These are phyloP conservation scores for Salmacisia buchloeana DNA, from an alignment of 1,284 basidiomycete genomes.

Conservation along the genomic window DNA sequence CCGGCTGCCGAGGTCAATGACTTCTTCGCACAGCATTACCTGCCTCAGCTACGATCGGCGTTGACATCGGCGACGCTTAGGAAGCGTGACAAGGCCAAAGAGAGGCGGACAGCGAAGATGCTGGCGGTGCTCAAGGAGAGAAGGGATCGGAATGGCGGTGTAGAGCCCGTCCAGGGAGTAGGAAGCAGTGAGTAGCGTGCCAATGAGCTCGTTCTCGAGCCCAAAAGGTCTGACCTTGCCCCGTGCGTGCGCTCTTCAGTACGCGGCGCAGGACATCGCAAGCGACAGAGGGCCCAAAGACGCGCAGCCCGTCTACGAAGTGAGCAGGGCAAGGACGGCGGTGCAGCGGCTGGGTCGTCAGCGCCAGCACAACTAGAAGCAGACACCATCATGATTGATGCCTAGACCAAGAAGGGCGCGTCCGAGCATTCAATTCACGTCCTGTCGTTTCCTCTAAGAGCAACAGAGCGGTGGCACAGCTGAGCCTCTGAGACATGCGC, in stretches of 20 bases:
- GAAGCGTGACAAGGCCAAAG: conserved; percentile 9
- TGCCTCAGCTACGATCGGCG: neutral
- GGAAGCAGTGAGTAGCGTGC: neutral
- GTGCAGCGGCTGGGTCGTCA: too few species aligned
- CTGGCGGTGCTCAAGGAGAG: neutral
- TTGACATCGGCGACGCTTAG: neutral
- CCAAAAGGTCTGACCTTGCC: neutral
- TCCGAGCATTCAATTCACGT: too few species aligned
- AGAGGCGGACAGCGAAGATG: neutral
- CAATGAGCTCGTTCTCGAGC: neutral
- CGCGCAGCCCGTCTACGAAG: too few species aligned
- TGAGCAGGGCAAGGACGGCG: too few species aligned
- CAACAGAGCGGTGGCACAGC: too few species aligned
- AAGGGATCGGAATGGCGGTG: conserved; percentile 4
- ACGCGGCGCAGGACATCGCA: neutral
- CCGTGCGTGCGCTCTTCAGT: neutral
- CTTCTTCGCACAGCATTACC: neutral
- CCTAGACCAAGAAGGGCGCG: too few species aligned
- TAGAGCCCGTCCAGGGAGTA: neutral
- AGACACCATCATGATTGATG: too few species aligned
- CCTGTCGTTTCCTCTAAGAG: too few species aligned
- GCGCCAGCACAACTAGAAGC: too few species aligned
- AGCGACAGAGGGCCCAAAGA: too few species aligned
- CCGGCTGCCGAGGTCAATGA: conserved; percentile 4
- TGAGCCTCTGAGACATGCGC: too few species aligned